Evolutionary conservation across 371 early-diverging fungal genomes (phyloP).

Genomic region (Lichtheimia hyalospora): DNA sequence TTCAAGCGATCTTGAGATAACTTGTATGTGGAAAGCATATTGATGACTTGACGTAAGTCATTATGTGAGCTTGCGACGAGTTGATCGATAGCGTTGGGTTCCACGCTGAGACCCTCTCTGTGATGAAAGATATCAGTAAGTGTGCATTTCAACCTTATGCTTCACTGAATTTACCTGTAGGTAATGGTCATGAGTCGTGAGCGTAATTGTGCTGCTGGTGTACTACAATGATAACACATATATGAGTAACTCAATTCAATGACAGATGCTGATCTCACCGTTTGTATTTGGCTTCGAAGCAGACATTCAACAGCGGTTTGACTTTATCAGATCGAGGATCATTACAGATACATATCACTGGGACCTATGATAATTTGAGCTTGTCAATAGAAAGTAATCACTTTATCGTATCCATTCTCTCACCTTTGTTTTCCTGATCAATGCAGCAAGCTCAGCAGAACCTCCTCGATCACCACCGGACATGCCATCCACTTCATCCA

Average conservation of each 20-base stretch:
- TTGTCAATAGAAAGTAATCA: neutral
- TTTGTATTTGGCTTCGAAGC: slow-evolving; percentile 87
- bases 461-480: slow-evolving; percentile 99
- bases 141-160: neutral
- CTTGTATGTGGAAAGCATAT: slow-evolving; percentile 89
- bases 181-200: slow-evolving; percentile 83
- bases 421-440: slow-evolving; percentile 91
- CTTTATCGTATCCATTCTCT: neutral
- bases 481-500: slow-evolving; percentile 99
- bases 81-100: slow-evolving; percentile 84
- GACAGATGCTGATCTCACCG: slow-evolving; percentile 42
- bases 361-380: neutral
- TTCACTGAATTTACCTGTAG: slow-evolving; percentile 40
- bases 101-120: slow-evolving; percentile 80
- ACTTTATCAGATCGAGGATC: slow-evolving; percentile 93
- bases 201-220: slow-evolving; percentile 55
- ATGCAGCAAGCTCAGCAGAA: slow-evolving; percentile 82
- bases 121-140: neutral
- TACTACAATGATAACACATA: slow-evolving; percentile 16
- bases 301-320: slow-evolving; percentile 84
- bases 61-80: slow-evolving; percentile 83
- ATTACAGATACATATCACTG: slow-evolving; percentile 89
- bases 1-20: slow-evolving; percentile 65
- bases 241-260: neutral
- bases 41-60: slow-evolving; percentile 99